Evolutionary conservation across 2,329 filamentous ascomycete genomes (phyloP).

Genomic region (Calonectria fujianensis): DNA sequence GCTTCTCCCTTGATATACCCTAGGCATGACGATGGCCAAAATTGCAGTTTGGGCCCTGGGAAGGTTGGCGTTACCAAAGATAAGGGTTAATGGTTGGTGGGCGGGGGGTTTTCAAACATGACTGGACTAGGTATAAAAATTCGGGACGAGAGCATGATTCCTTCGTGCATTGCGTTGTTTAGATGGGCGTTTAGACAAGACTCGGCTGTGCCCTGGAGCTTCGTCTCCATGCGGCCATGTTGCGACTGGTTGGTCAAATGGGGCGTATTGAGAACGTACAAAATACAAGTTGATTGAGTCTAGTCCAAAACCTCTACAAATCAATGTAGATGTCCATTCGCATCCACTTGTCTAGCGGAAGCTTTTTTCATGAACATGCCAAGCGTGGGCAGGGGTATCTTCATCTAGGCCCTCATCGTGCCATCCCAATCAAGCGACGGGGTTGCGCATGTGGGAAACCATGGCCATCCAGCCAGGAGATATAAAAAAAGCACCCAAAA

Average conservation of each 20-base stretch:
- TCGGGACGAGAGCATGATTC: constrained; percentile 10
- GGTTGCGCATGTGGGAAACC: constrained; percentile 13
- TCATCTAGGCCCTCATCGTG: constrained; percentile 42
- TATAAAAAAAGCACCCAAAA: constrained; percentile 22
- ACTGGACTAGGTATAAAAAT: constrained; percentile 13
- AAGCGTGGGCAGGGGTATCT: constrained; percentile 46
- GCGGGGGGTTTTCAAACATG: constrained; percentile 1
- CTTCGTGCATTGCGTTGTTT: constrained; percentile 37
- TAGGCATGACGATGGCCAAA: constrained; percentile 33
- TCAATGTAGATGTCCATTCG: constrained; percentile 38
- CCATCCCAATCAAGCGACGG: constrained; percentile 11
- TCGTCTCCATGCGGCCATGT: constrained; percentile 19
- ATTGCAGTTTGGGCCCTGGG: constrained; percentile 23
- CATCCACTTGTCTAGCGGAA: constrained; percentile 34
- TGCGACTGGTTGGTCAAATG: constrained; percentile 16
- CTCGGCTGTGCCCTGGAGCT: constrained; percentile 8
- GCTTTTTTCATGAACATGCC: constrained; percentile 41
- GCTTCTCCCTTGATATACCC: constrained; percentile 39
- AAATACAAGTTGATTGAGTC: constrained; percentile 34
- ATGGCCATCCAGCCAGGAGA: constrained; percentile 9
- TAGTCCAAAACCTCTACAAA: constrained; percentile 27
- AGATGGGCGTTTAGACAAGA: constrained; percentile 39
- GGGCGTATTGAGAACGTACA: constrained; percentile 32
- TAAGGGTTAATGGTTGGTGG: constrained; percentile 22
- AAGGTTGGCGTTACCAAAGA: constrained; percentile 31